Evolutionary conservation across 257 asterid genomes (phyloP).

Genomic region (Rubia yunnanensis): DNA sequence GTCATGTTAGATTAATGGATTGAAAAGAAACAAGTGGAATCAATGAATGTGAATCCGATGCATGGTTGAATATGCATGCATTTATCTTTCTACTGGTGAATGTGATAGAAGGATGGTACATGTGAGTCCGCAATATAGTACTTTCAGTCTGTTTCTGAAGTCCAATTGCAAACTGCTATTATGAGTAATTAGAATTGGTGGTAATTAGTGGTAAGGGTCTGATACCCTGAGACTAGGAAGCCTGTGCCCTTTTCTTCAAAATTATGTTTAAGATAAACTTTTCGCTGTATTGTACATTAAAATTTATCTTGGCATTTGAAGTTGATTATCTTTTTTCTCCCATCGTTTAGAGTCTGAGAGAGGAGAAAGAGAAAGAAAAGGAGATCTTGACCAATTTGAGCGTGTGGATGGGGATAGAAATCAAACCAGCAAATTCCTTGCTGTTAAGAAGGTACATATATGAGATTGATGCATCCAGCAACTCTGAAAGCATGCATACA

Average conservation of each 20-base stretch:
- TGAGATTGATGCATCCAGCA: not conserved
- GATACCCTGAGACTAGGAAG: not conserved
- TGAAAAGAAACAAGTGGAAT: not conserved
- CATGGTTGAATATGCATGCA: not conserved
- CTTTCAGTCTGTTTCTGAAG: not conserved
- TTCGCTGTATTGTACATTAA: not conserved
- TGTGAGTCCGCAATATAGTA: not conserved
- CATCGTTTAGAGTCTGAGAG: conserved; percentile 71
- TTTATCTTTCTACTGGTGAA: not conserved
- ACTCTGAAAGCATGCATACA: not conserved
- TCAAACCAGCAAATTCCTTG: conserved; percentile 58
- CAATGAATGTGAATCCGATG: not conserved
- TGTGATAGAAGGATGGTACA: not conserved
- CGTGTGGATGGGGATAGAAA: conserved; percentile 95
- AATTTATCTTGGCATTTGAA: conserved; percentile 1
- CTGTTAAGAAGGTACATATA: conserved; percentile 73
- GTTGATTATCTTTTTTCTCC: conserved; percentile 10
- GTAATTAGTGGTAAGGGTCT: not conserved
- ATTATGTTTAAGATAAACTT: not conserved
- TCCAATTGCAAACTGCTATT: not conserved
- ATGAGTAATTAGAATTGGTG: not conserved
- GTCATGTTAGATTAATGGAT: not conserved
- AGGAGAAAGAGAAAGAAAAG: conserved; percentile 91
- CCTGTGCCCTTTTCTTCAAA: not conserved
- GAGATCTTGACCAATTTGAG: conserved; percentile 95